A percentile compares a stretch with the other conserved stretches of the same genome.
Conservation (phyloP, 129 eudicot species). For the Flaveria bidentis region DNA sequence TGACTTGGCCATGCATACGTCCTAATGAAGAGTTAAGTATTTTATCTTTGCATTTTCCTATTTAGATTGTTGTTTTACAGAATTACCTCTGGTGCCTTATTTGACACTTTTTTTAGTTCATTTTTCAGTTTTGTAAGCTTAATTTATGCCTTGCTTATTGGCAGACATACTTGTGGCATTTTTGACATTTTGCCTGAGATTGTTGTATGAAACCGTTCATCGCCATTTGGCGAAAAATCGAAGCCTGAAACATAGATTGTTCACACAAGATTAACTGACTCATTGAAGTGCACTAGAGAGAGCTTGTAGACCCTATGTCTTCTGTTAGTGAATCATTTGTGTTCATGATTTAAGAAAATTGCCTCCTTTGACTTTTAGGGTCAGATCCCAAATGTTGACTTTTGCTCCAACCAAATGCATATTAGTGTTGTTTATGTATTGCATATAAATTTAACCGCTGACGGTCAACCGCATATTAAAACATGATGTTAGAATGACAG, state of each 20-base stretch:
- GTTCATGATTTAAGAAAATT: not conserved
- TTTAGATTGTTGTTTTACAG: slow-evolving; percentile 29
- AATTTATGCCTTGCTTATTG: slow-evolving; percentile 22
- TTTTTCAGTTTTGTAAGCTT: slow-evolving; percentile 32
- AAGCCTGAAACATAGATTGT: slow-evolving; percentile 5
- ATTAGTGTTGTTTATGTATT: too few relatives aligned
- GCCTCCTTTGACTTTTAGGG: not conserved
- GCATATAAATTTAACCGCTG: not conserved
- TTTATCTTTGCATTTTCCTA: slow-evolving; percentile 55
- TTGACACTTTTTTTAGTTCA: slow-evolving; percentile 29
- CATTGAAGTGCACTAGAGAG: slow-evolving; percentile 4
- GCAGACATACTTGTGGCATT: slow-evolving; percentile 35
- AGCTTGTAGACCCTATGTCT: slow-evolving; percentile 4
- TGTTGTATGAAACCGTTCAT: slow-evolving; percentile 27
- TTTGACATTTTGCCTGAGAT: slow-evolving; percentile 32
- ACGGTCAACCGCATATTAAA: not conserved
- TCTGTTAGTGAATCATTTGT: not conserved
- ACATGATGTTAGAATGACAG: not conserved
- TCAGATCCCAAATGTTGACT: not conserved
- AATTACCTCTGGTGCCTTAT: slow-evolving; percentile 30
- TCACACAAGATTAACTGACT: slow-evolving; percentile 12
- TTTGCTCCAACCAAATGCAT: not conserved
- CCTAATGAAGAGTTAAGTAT: slow-evolving; percentile 41
- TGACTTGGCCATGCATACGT: slow-evolving; percentile 37
- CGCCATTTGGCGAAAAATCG: not conserved